Evolutionary conservation across 169 alveolate species (phyloP).

Genomic region (Cyclospora cayetanensis): DNA sequence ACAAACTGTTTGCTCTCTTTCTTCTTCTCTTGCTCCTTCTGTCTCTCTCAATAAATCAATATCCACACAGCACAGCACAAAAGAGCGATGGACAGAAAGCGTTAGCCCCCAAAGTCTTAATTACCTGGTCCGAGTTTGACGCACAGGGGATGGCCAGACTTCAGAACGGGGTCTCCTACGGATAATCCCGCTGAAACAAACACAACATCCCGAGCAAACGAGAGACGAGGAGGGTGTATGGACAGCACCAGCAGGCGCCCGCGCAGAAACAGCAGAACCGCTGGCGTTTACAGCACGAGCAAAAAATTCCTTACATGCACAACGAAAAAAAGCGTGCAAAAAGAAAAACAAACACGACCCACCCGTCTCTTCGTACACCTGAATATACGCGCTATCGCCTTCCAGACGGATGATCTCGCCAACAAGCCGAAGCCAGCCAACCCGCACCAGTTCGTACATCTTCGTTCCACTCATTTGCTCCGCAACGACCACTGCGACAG

Average conservation of each 20-base stretch:
- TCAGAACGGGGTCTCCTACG: slow-evolving; percentile 98
- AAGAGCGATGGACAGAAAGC: too few species aligned
- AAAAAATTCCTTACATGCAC: too few species aligned
- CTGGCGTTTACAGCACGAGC: too few species aligned
- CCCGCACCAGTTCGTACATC: slow-evolving; percentile 98
- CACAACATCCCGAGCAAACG: slow-evolving; percentile 81
- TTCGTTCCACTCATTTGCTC: slow-evolving; percentile 99
- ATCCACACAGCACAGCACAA: too few species aligned
- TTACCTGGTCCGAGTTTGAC: slow-evolving; percentile 98
- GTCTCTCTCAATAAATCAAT: too few species aligned
- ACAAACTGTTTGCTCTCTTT: too few species aligned
- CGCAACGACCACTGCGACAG: slow-evolving; percentile 95
- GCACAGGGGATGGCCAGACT: slow-evolving; percentile 97
- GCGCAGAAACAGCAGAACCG: not conserved
- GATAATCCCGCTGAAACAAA: slow-evolving; percentile 93
- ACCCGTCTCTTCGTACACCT: slow-evolving; percentile 98
- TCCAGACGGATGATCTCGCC: slow-evolving; percentile 99
- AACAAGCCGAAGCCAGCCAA: slow-evolving; percentile 96
- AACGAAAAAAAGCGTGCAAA: too few species aligned
- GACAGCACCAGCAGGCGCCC: not conserved
- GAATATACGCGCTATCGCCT: slow-evolving; percentile 97
- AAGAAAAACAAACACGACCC: not conserved
- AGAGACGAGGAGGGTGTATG: not conserved
- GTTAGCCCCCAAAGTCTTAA: too few species aligned
- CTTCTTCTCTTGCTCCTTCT: too few species aligned